phyloP scores from a whole-genome alignment of 768 basidiomycete genomes.

The Kwoniella newhampshirensis region DNA sequence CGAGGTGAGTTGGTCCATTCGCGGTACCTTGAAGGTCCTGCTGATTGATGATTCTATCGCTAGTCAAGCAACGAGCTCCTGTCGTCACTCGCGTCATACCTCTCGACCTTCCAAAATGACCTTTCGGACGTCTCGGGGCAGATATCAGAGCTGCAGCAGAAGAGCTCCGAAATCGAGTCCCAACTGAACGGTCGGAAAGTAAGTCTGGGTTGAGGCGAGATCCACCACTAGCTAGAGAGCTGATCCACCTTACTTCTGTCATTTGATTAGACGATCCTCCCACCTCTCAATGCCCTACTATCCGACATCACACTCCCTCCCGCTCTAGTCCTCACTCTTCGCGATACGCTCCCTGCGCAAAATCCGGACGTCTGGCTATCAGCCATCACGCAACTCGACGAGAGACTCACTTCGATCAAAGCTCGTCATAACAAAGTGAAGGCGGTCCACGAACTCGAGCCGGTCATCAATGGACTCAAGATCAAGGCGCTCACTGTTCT shows the following conservation, averaged over 20 bases:
- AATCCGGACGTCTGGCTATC: constrained; percentile 76
- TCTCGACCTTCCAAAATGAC: constrained; percentile 93
- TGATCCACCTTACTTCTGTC: neutral
- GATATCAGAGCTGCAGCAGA: constrained; percentile 86
- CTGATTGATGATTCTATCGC: neutral
- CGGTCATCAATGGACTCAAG: constrained; percentile 80
- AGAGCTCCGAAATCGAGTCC: constrained; percentile 86
- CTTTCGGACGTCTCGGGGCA: constrained; percentile 92
- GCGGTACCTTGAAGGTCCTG: neutral
- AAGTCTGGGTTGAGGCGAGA: constrained; percentile 41
- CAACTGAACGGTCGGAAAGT: constrained; percentile 82
- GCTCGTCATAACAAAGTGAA: constrained; percentile 72
- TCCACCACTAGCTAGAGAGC: too few relatives aligned
- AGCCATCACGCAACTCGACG: constrained; percentile 77
- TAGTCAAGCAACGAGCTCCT: constrained; percentile 84
- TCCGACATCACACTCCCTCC: constrained; percentile 81
- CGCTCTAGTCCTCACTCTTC: constrained; percentile 67
- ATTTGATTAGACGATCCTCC: constrained; percentile 72
- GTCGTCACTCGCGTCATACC: constrained; percentile 82
- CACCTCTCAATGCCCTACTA: constrained; percentile 76
- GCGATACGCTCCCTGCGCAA: constrained; percentile 74
- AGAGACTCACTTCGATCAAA: constrained; percentile 66
- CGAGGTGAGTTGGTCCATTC: constrained; percentile 24
- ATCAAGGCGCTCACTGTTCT: constrained; percentile 88
- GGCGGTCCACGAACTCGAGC: constrained; percentile 76